phyloP scores from a whole-genome alignment of 768 basidiomycete species.

The Fistulinella prunicolor region DNA sequence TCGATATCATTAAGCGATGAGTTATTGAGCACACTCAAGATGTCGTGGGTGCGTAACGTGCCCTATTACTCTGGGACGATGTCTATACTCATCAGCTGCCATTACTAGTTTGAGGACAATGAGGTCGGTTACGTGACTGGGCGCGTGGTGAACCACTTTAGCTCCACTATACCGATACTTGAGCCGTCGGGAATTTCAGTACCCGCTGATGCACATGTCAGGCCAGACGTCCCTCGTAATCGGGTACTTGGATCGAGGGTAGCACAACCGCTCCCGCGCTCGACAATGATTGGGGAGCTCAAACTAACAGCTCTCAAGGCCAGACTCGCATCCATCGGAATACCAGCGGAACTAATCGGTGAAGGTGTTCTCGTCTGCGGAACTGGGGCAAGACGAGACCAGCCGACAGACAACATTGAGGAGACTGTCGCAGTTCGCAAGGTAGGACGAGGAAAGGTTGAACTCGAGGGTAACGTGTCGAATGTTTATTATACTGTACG shows the following conservation, averaged over 20 bases:
- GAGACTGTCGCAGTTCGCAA: slow-evolving; percentile 88
- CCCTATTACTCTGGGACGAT: neutral
- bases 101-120: slow-evolving; percentile 88
- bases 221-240: slow-evolving; percentile 28
- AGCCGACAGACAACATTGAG: slow-evolving; percentile 44
- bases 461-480: slow-evolving; percentile 86
- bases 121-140: slow-evolving; percentile 93
- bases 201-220: slow-evolving; percentile 19
- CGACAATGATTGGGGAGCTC: slow-evolving; percentile 97
- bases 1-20: slow-evolving; percentile 93
- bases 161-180: slow-evolving; percentile 84
- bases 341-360: slow-evolving; percentile 93
- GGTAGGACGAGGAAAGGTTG: slow-evolving; percentile 78
- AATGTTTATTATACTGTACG: slow-evolving; percentile 88
- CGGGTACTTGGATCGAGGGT: slow-evolving; percentile 65
- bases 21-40: slow-evolving; percentile 70
- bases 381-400: slow-evolving; percentile 45
- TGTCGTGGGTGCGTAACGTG: slow-evolving; percentile 72
- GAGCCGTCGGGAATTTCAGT: slow-evolving; percentile 55
- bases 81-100: slow-evolving; percentile 4
- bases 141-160: slow-evolving; percentile 78
- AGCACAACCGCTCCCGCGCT: slow-evolving; percentile 67
- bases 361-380: slow-evolving; percentile 95
- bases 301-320: slow-evolving; percentile 87
- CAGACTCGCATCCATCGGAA: slow-evolving; percentile 67